A percentile compares a stretch with the other conserved stretches of the same genome.
phyloP scores from a whole-genome alignment of 495 filamentous ascomycete species.

The Penicillium canescens region DNA sequence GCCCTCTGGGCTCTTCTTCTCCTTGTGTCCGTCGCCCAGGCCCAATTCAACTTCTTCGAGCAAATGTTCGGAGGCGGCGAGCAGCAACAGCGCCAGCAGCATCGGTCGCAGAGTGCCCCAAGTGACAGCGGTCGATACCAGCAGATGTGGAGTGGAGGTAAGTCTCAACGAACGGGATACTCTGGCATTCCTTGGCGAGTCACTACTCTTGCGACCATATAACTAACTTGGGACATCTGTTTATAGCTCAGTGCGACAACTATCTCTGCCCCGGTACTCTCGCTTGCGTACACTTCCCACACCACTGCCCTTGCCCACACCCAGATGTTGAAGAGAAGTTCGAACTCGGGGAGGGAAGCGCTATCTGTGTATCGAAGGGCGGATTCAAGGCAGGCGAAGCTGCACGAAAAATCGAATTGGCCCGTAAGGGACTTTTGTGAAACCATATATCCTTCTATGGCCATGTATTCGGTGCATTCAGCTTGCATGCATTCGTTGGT shows the following conservation, averaged over 20 bases:
- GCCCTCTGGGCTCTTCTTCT: slow-evolving; percentile 48
- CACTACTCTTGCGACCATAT: not conserved
- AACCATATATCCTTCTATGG: not conserved
- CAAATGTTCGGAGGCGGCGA: slow-evolving; percentile 70
- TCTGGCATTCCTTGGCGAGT: not conserved
- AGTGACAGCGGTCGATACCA: slow-evolving; percentile 80
- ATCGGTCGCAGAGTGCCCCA: slow-evolving; percentile 69
- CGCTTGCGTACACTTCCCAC: slow-evolving; percentile 87
- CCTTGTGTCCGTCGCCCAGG: slow-evolving; percentile 48
- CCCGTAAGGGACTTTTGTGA: slow-evolving; percentile 80
- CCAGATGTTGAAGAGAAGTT: slow-evolving; percentile 82
- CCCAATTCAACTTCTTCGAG: slow-evolving; percentile 89
- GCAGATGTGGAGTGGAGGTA: slow-evolving; percentile 65
- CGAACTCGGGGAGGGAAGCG: slow-evolving; percentile 78
- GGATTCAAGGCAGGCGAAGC: slow-evolving; percentile 77
- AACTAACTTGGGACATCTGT: not conserved
- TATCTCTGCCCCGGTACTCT: slow-evolving; percentile 92
- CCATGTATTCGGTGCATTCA: not conserved
- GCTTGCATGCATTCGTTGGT: not conserved
- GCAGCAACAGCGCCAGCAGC: slow-evolving; percentile 61
- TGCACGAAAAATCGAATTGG: slow-evolving; percentile 76
- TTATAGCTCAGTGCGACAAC: slow-evolving; percentile 71
- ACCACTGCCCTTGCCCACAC: slow-evolving; percentile 90
- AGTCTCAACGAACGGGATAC: not conserved
- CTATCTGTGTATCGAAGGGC: slow-evolving; percentile 78